phyloP scores from a whole-genome alignment of 2,329 filamentous ascomycete genomes.

The Chrysoporthe puriensis region DNA sequence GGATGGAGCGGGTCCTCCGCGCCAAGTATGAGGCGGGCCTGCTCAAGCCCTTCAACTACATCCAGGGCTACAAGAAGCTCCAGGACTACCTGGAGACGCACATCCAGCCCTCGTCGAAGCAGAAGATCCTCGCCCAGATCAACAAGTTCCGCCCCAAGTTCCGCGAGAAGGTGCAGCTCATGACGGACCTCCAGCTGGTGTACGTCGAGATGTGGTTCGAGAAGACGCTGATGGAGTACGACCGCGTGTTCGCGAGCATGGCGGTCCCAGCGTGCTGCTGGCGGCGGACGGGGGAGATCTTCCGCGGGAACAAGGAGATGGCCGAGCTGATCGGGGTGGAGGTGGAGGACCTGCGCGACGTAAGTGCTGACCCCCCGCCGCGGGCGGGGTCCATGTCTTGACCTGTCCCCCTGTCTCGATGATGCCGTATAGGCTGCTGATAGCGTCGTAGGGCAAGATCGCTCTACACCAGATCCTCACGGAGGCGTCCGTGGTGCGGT shows the following conservation, averaged over 20 bases:
- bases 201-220: slow-evolving; percentile 99
- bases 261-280: slow-evolving; percentile 97
- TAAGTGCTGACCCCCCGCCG: slow-evolving; percentile 51
- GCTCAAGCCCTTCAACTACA: slow-evolving; percentile 96
- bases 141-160: slow-evolving; percentile 96
- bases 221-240: slow-evolving; percentile 93
- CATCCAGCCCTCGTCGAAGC: slow-evolving; percentile 78
- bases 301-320: slow-evolving; percentile 98
- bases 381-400: no score
- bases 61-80: slow-evolving; percentile 90
- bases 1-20: slow-evolving; percentile 91
- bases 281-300: slow-evolving; percentile 95
- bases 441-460: slow-evolving; percentile 75
- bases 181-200: slow-evolving; percentile 93
- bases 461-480: slow-evolving; percentile 94
- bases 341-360: slow-evolving; percentile 87
- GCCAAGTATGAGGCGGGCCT: slow-evolving; percentile 96
- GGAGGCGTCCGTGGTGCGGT: slow-evolving; percentile 91
- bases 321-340: slow-evolving; percentile 92
- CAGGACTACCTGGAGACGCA: slow-evolving; percentile 91
- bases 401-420: slow-evolving; percentile 11
- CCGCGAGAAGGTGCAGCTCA: slow-evolving; percentile 85
- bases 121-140: slow-evolving; percentile 89
- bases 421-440: slow-evolving; percentile 7
- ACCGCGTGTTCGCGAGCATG: slow-evolving; percentile 98